phyloP scores from a whole-genome alignment of 345 rosid species.

The Sisymbrium irio region DNA sequence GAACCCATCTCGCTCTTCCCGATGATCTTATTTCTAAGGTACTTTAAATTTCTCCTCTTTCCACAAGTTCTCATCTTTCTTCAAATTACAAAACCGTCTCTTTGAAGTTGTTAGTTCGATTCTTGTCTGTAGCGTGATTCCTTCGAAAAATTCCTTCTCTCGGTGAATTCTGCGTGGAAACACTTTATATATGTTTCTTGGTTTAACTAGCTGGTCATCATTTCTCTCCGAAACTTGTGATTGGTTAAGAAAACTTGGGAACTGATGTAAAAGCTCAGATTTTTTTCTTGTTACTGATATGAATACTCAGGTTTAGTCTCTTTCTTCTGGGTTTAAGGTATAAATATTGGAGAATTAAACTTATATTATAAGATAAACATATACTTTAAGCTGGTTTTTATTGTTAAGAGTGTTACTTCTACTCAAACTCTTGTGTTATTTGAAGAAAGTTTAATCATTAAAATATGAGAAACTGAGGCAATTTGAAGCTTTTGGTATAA shows the following conservation, averaged over 20 bases:
- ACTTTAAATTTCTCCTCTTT: background rate
- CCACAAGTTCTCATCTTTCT: slow-evolving; percentile 4
- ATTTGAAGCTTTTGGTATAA: background rate
- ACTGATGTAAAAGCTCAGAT: background rate
- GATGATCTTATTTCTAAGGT: slow-evolving; percentile 70
- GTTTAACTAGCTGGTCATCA: background rate
- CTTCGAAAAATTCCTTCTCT: background rate
- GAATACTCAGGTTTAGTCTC: slow-evolving; percentile 12
- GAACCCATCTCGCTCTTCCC: slow-evolving; percentile 77
- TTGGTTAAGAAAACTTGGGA: no score
- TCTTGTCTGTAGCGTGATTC: background rate
- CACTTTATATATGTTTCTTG: background rate
- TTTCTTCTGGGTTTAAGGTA: slow-evolving; percentile 4
- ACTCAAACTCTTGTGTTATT: background rate
- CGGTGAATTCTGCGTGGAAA: background rate
- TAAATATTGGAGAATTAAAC: background rate
- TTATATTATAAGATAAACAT: background rate
- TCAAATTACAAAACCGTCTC: background rate
- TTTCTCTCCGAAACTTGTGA: no score
- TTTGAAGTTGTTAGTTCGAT: slow-evolving; percentile 7
- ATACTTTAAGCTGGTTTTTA: background rate
- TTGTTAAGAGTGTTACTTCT: background rate
- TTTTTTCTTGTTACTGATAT: no score
- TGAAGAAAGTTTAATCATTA: background rate
- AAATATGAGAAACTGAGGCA: background rate